Base-by-base conservation (phyloP, 345 rosid genomes). In the Erucastrum elatum region DNA sequence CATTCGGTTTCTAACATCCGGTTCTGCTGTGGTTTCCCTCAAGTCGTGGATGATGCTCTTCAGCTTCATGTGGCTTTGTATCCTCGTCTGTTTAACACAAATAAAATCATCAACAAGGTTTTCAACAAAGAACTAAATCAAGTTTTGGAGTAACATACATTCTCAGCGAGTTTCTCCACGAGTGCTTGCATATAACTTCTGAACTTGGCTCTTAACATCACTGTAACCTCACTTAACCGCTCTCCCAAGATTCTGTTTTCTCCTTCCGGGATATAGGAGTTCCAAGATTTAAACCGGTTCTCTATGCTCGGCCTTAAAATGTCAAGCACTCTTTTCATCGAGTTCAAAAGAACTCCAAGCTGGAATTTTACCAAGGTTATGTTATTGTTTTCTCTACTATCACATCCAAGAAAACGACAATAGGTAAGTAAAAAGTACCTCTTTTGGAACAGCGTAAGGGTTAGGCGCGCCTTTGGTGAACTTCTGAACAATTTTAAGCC, bases 261-360 rank as follows among this genome's bases (percentile, higher is more conserved):
- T 83, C 84, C 83, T 59, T 81, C 86, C 58, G 96, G 91, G 55
- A 84, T 85, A 81, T 86, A 88, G 17, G 96, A 90, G 49, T 87
- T 87, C 98, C 98, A 95, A 0, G 87, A 77, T 78, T 88, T 93
- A 82, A 95, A 87, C 74, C 85, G 85, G 68, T 84, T 77, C 85
- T 93, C 99, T 66, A 91, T 79, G 81, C 87, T 88, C 3, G 97
- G 91, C 17, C 92, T 89, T 77, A 90, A 77, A 61, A 82, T 81
- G 31, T 88, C 93, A 60, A 95, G 88, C 85, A 95, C 91, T 85
- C 98, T 88, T 84, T 90, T 91, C 91, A 95, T 82, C 51, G 99
- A 95, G 86, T 95, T 95, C 61, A 95, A 72, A 74, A 95, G 84
- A 87, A 93, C 85, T 63, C 98, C 99, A 70, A 91, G 85, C 98